These are phyloP conservation scores for Phytophthora syringae DNA, from an alignment of 352 stramenopile genomes.

Conservation along the genomic window DNA sequence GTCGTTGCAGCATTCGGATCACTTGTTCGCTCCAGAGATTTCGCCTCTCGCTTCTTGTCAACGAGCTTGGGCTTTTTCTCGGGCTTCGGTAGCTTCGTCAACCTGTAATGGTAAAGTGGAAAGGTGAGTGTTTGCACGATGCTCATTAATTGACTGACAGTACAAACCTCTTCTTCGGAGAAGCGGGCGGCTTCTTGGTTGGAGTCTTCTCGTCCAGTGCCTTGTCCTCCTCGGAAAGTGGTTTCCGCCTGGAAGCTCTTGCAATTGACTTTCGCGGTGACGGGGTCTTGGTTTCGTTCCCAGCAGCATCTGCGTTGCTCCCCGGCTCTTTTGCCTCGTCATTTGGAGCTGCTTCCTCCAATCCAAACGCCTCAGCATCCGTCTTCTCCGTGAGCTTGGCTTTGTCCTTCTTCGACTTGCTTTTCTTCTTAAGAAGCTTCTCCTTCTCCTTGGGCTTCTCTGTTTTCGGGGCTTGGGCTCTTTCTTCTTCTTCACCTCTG, in stretches of 20 bases:
- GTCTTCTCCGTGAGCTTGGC: constrained; percentile 22
- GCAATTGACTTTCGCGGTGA: constrained; percentile 27
- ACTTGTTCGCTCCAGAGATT: constrained; percentile 11
- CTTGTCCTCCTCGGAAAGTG: constrained; percentile 16
- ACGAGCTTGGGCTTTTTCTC: constrained; percentile 27
- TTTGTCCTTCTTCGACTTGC: constrained; percentile 35
- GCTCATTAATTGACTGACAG: neutral
- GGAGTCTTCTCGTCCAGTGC: constrained; percentile 19
- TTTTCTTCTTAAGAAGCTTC: too few relatives aligned
- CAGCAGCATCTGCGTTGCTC: neutral
- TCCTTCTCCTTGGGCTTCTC: constrained; percentile 9
- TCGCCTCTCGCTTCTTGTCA: constrained; percentile 27
- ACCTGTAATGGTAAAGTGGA: constrained; percentile 1
- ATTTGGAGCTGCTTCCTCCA: constrained; percentile 8
- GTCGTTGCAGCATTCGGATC: constrained; percentile 5
- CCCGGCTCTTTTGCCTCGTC: constrained; percentile 17
- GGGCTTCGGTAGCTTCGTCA: constrained; percentile 36
- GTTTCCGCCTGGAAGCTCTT: constrained; percentile 21
- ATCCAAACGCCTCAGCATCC: constrained; percentile 1
- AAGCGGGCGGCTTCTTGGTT: constrained; percentile 23
- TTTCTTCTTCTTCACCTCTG: constrained; percentile 21
- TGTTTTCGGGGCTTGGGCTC: constrained; percentile 8
- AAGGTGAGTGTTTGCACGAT: neutral
- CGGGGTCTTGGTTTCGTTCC: constrained; percentile 8
- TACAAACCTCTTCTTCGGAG: constrained; percentile 29